Conservation (phyloP, 2,329 filamentous ascomycete genomes). For the Alternaria longipes region DNA sequence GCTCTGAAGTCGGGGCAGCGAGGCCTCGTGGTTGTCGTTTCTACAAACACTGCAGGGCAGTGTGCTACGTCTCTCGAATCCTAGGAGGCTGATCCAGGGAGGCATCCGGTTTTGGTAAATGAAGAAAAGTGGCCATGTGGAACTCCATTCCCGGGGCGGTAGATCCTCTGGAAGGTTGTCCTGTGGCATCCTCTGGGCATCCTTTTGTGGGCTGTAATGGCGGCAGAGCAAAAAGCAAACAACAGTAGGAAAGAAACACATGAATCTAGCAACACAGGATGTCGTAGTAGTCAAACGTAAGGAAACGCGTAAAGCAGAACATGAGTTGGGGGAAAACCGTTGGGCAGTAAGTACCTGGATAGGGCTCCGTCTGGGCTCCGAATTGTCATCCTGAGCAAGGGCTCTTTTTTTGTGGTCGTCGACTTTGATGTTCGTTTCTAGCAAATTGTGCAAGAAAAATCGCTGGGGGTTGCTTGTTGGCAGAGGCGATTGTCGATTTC, state of each 20-base stretch:
- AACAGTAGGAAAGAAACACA: conserved; percentile 40
- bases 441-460: conserved; percentile 28
- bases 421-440: conserved; percentile 21
- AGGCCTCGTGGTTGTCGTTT: conserved; percentile 35
- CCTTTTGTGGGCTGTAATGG: conserved; percentile 44
- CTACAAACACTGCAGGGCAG: conserved; percentile 43
- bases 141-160: conserved; percentile 28
- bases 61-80: conserved; percentile 23
- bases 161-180: conserved; percentile 27
- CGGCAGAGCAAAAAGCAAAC: conserved; percentile 35
- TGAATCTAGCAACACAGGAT: conserved; percentile 36
- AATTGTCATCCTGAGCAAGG: conserved; percentile 56
- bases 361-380: conserved; percentile 54
- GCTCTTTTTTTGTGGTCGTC: conserved; percentile 42
- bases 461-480: conserved; percentile 20
- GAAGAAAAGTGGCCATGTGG: conserved; percentile 33
- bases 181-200: conserved; percentile 34
- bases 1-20: conserved; percentile 37
- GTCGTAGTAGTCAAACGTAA: conserved; percentile 14
- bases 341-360: conserved; percentile 56
- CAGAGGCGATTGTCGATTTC: conserved; percentile 28
- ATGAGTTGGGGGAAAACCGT: conserved; percentile 41
- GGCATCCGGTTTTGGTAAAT: conserved; percentile 21
- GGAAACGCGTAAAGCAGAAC: conserved; percentile 37
- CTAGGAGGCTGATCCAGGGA: conserved; percentile 15